A percentile compares a stretch with the other conserved stretches of the same genome.
Conservation (phyloP, 2,329 filamentous ascomycete genomes). For the Sporothrix luriei region DNA sequence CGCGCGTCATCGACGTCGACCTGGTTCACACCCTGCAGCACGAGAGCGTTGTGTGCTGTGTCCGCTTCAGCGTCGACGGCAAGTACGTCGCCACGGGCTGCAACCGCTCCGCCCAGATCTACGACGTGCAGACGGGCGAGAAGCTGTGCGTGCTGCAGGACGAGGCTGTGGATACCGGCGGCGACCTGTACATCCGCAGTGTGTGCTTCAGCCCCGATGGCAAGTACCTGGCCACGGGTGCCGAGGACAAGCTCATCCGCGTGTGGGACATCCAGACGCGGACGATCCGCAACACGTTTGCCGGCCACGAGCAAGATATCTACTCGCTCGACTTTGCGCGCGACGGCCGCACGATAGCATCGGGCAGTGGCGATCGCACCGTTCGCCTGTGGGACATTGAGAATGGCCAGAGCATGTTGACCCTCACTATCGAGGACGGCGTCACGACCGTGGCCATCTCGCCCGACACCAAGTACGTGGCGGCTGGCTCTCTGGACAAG, state of each 20-base stretch:
- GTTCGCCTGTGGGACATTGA: conserved; percentile 97
- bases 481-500: conserved; percentile 94
- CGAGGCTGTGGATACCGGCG: conserved; percentile 79
- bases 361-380: conserved; percentile 90
- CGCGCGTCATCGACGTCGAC: conserved; percentile 87
- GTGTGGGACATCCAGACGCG: conserved; percentile 91
- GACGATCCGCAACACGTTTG: conserved; percentile 87
- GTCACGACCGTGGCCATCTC: conserved; percentile 98
- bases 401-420: conserved; percentile 76
- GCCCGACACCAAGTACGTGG: conserved; percentile 89
- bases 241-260: conserved; percentile 95
- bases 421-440: conserved; percentile 90
- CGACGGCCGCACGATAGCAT: conserved; percentile 91
- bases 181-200: conserved; percentile 94
- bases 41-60: conserved; percentile 97
- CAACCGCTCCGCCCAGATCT: conserved; percentile 99
- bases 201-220: conserved; percentile 99
- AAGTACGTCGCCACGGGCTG: conserved; percentile 96
- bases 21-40: conserved; percentile 90
- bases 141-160: conserved; percentile 91
- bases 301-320: conserved; percentile 98
- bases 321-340: conserved; percentile 95
- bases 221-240: conserved; percentile 89
- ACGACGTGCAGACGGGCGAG: conserved; percentile 83
- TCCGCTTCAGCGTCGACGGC: conserved; percentile 93